Evolutionary conservation across 768 basidiomycete genomes (phyloP), one percentile per base, ranked within the genome.

Genomic region (Mycena pura): DNA sequence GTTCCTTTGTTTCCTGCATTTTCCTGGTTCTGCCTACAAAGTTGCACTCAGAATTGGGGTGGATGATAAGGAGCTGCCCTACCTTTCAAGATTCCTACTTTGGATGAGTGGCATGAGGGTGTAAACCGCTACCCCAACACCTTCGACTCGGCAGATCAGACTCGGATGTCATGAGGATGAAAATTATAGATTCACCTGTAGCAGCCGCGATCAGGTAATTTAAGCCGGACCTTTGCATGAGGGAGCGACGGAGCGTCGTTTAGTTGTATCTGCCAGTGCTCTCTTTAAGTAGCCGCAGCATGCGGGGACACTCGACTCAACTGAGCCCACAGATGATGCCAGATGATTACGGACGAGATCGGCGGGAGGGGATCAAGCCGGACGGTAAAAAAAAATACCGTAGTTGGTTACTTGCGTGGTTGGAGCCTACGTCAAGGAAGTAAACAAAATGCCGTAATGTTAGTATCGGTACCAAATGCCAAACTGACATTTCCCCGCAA

Each of bases 131-230:
- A 62, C 39, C 17, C 60, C 64, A 28, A 49, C 64, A 6, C 64
- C 64, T 65, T n/a, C 15, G 19, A 39, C 27, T 19, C 9, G 28
- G 6, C 2, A 38, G 17, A 13, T 47, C 17, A 45, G 13, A 47
- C 5, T 48, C 25, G 31, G 17, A 5, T 14, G 17, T n/a, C 14
- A 29, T 29, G 5, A 3, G 10, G 19, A 19, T 4, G 5, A 21
- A 56, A 49, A 52, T 19, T 24, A 11, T 13, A 8, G 17, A 43
- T 63, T 53, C 68, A 89, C 89, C 90, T 69, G 87, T 79, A 41
- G 79, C 64, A 32, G 81, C 79, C 53, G 89, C 89, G 38, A 90
- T 72, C 31, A 87, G 43, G 62, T 81, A 82, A 29, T 88, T 86
- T 22, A 79, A 64, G 31, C 77, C 71, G 57, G 56, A 17, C 32